A percentile compares a stretch with the other conserved stretches of the same genome.
Evolutionary conservation across 2,329 filamentous ascomycete species (phyloP).

Genomic region (Alternaria burnsii): DNA sequence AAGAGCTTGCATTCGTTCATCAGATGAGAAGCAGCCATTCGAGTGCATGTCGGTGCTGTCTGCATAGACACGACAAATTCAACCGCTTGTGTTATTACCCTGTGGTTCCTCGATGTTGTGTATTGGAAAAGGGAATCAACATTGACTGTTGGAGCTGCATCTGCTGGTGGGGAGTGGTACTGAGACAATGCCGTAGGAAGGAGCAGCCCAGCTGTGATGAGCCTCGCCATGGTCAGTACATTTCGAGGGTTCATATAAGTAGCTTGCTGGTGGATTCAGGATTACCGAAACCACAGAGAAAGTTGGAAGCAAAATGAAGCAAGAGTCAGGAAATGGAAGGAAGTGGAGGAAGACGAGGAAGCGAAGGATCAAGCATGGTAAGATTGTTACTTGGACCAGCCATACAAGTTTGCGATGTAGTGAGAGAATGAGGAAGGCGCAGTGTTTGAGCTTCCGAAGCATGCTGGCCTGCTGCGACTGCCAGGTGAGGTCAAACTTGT

Average conservation of each 20-base stretch:
- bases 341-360: conserved; percentile 2
- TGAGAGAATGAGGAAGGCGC: conserved; percentile 18
- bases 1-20: conserved; percentile 63
- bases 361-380: neutral
- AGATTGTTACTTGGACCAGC: neutral
- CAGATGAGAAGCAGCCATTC: conserved; percentile 61
- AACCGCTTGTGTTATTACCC: conserved; percentile 34
- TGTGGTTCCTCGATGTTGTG: conserved; percentile 33
- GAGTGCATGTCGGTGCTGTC: conserved; percentile 56
- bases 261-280: neutral
- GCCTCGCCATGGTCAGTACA: neutral
- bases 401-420: neutral
- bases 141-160: conserved; percentile 23
- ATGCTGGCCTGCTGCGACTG: conserved; percentile 8
- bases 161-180: conserved; percentile 26
- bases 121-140: conserved; percentile 33
- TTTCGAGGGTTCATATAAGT: neutral
- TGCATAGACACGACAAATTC: conserved; percentile 36
- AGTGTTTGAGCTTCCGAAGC: conserved; percentile 9
- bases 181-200: conserved; percentile 12
- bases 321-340: neutral
- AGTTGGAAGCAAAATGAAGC: neutral
- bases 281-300: neutral
- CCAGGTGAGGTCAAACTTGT: conserved; percentile 26
- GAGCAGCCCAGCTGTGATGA: neutral